phyloP scores from a whole-genome alignment of 2,329 filamentous ascomycete species.

The Verticillium albo-atrum region DNA sequence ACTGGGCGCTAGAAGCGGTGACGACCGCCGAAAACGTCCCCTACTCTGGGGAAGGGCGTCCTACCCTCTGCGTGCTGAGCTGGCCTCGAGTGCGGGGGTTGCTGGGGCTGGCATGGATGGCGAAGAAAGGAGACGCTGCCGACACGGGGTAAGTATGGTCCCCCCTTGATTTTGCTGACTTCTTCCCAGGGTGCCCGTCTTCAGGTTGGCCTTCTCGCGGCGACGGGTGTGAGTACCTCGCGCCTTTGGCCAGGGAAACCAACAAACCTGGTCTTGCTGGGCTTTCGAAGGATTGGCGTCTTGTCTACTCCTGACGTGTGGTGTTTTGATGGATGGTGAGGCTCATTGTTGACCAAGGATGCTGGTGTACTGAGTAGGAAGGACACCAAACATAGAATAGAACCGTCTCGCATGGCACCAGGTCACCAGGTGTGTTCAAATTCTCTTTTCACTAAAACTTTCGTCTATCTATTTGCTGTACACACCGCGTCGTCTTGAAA shows the following conservation, averaged over 20 bases:
- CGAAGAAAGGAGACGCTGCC: too few species aligned
- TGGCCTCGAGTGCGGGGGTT: background rate
- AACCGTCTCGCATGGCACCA: too few species aligned
- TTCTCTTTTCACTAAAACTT: too few species aligned
- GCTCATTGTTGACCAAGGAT: too few species aligned
- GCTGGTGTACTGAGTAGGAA: too few species aligned
- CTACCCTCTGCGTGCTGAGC: background rate
- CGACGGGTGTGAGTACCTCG: constrained; percentile 3
- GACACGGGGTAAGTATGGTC: background rate
- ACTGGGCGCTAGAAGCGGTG: background rate
- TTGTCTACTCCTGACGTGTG: background rate
- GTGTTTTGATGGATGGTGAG: too few species aligned
- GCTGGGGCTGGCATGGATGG: background rate
- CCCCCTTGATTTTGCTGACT: background rate
- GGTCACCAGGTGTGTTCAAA: too few species aligned
- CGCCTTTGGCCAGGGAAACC: background rate
- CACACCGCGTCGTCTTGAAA: too few species aligned
- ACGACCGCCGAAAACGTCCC: background rate
- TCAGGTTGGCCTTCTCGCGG: constrained; percentile 3
- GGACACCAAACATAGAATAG: too few species aligned
- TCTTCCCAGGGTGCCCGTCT: constrained; percentile 1
- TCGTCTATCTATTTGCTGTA: too few species aligned
- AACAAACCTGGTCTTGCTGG: background rate
- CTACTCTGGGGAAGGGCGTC: background rate
- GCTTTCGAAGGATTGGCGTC: background rate